A percentile compares a stretch with the other conserved stretches of the same genome.
Conservation (phyloP, 148 eudicot genomes). For the Chenopodium formosanum region DNA sequence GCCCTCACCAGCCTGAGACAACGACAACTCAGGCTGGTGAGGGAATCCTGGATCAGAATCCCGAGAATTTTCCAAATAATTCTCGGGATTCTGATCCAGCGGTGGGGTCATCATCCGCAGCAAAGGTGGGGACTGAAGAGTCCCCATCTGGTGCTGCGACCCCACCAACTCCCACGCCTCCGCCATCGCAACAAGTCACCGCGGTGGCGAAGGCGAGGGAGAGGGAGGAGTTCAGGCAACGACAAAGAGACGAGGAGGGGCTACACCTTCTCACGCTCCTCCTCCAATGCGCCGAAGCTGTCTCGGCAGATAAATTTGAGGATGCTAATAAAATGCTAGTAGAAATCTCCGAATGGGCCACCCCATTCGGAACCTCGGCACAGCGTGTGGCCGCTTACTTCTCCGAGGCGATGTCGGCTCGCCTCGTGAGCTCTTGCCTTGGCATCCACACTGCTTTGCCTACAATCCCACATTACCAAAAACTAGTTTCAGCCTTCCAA, state of each 20-base stretch:
- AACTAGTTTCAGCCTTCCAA: conserved; percentile 75
- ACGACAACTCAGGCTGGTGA: not conserved
- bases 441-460: conserved; percentile 66
- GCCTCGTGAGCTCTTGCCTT: conserved; percentile 58
- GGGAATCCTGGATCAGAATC: not conserved
- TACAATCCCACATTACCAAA: conserved; percentile 46
- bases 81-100: not conserved
- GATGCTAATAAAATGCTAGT: conserved; percentile 77
- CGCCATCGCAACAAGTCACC: not conserved
- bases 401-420: conserved; percentile 95
- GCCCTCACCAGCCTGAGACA: not conserved
- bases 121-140: not conserved
- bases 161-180: conserved; percentile 1
- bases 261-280: conserved; percentile 74
- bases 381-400: conserved; percentile 94
- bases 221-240: conserved; percentile 48
- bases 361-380: conserved; percentile 88
- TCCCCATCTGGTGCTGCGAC: not conserved
- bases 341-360: conserved; percentile 77
- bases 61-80: not conserved
- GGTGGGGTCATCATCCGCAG: conserved; percentile 10
- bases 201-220: conserved; percentile 32
- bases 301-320: conserved; percentile 59
- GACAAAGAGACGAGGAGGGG: conserved; percentile 78
- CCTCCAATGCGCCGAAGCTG: conserved; percentile 87